Conservation (phyloP, 2,329 filamentous ascomycete genomes). For the Sporothrix mexicana region DNA sequence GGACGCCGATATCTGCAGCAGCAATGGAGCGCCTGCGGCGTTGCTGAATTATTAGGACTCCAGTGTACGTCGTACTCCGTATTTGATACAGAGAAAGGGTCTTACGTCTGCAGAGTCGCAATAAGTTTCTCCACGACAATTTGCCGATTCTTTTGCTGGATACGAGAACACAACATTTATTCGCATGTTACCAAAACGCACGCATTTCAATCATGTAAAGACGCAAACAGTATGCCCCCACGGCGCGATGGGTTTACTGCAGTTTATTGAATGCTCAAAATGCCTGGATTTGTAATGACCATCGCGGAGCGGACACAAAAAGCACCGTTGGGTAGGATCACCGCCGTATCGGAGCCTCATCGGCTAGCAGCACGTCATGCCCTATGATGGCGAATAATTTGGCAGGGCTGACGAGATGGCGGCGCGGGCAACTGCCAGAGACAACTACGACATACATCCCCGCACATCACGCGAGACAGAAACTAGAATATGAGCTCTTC, state of each 20-base stretch:
- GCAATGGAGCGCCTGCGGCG: no score
- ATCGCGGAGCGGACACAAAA: background rate
- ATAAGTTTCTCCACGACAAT: no score
- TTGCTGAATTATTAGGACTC: no score
- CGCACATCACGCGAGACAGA: conserved; percentile 7
- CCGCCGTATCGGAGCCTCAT: conserved; percentile 14
- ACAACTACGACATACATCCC: background rate
- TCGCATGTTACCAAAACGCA: no score
- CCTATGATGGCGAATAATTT: conserved; percentile 16
- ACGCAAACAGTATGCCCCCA: background rate
- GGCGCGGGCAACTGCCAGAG: background rate
- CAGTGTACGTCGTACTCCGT: no score
- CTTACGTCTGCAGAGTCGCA: no score
- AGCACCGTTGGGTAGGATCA: background rate
- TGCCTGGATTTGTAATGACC: background rate
- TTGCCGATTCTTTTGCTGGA: no score
- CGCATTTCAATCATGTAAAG: background rate
- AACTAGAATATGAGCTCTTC: background rate
- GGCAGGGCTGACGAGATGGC: conserved; percentile 11
- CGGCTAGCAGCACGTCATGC: conserved; percentile 18
- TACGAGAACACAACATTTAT: no score
- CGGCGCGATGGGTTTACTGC: background rate
- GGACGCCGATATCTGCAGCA: no score
- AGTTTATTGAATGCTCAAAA: background rate
- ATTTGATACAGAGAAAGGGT: no score